These are phyloP conservation scores for Podospora didyma DNA, from an alignment of 495 filamentous ascomycete species.

Conservation along the genomic window DNA sequence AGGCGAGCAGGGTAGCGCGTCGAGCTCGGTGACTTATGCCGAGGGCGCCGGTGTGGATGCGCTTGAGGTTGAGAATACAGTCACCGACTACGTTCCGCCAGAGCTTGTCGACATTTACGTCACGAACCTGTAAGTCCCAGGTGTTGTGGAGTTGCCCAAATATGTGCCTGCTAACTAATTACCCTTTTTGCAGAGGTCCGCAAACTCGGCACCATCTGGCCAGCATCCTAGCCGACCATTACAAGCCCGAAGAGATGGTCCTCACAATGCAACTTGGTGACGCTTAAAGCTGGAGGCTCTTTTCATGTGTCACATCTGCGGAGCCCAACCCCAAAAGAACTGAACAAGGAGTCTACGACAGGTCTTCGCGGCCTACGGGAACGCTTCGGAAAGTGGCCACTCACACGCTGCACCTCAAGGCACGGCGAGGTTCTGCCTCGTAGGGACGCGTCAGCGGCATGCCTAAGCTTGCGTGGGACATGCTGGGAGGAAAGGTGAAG, in stretches of 20 bases:
- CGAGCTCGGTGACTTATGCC: constrained; percentile 66
- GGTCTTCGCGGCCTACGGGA: constrained; percentile 14
- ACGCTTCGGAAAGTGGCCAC: constrained; percentile 2
- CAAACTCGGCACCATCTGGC: constrained; percentile 79
- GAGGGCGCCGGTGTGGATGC: constrained; percentile 71
- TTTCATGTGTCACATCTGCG: background rate
- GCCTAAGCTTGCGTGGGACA: constrained; percentile 17
- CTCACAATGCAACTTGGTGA: constrained; percentile 42
- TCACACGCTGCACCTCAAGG: background rate
- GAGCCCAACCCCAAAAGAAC: background rate
- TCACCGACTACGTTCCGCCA: constrained; percentile 78
- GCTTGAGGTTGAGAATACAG: constrained; percentile 73
- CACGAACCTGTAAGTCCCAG: constrained; percentile 75
- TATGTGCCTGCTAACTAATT: constrained; percentile 17
- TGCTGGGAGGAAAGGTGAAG: constrained; percentile 10
- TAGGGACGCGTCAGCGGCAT: constrained; percentile 26
- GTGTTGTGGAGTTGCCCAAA: background rate
- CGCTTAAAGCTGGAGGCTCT: constrained; percentile 2
- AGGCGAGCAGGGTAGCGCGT: constrained; percentile 77
- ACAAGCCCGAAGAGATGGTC: constrained; percentile 74
- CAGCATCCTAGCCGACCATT: constrained; percentile 78
- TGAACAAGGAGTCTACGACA: constrained; percentile 9
- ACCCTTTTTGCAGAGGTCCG: constrained; percentile 56
- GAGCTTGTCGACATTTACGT: constrained; percentile 85
- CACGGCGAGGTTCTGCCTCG: constrained; percentile 7